Conservation (phyloP, 148 eudicot species). For the Cornus kousa region DNA sequence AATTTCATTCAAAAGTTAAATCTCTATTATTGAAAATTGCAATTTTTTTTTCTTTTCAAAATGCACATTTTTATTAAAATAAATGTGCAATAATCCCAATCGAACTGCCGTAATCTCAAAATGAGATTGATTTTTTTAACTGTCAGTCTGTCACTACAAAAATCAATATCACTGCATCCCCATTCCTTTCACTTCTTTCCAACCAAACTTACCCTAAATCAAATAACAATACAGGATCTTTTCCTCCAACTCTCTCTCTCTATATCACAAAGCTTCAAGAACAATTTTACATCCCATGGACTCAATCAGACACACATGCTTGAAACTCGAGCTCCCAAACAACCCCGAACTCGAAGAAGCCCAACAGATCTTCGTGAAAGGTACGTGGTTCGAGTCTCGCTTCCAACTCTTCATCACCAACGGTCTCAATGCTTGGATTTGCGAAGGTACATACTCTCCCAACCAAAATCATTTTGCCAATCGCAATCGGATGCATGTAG, state of each 20-base stretch:
- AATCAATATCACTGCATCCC: no score
- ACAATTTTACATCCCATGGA: conserved; percentile 21
- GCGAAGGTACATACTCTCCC: conserved; percentile 38
- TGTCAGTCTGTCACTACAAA: no score
- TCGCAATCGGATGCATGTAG: background rate
- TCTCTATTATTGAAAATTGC: no score
- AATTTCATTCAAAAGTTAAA: no score
- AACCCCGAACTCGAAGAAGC: conserved; percentile 14
- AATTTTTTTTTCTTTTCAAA: no score
- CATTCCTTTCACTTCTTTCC: no score
- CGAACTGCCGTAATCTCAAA: no score
- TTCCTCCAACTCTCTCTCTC: background rate
- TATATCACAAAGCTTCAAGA: background rate
- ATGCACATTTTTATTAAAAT: no score
- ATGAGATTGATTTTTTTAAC: no score
- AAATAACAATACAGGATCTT: no score
- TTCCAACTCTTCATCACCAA: conserved; percentile 67
- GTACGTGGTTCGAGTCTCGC: conserved; percentile 59
- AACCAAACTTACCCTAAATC: no score
- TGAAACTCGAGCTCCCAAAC: conserved; percentile 45
- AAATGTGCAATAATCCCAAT: no score
- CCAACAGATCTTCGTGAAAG: conserved; percentile 61
- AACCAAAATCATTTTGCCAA: background rate
- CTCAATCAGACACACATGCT: conserved; percentile 54
- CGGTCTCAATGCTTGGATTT: conserved; percentile 66